Conservation (phyloP, 331 rosid species). For the Quercus phellos region DNA sequence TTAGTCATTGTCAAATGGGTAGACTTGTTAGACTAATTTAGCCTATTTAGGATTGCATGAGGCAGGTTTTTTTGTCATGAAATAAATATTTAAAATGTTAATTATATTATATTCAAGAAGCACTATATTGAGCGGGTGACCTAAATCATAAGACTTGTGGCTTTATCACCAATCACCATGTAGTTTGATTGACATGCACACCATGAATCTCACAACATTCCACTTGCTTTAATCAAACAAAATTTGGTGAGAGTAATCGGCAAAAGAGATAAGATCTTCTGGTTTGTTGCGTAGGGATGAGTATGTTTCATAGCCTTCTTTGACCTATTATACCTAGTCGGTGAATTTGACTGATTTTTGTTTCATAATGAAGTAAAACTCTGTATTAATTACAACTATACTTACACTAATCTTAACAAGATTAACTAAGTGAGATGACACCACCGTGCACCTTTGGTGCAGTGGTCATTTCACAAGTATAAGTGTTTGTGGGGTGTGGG, state of each 20-base stretch:
- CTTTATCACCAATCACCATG: neutral
- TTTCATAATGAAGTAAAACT: neutral
- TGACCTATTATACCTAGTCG: neutral
- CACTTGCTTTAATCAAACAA: conserved; percentile 11
- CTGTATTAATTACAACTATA: neutral
- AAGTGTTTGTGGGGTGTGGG: no score
- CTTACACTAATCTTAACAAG: no score
- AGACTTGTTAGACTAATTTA: conserved; percentile 23
- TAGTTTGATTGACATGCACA: conserved; percentile 23
- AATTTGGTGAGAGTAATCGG: neutral
- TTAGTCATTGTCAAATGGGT: conserved; percentile 47
- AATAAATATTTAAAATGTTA: neutral
- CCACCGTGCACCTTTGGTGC: fast-evolving
- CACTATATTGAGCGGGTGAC: conserved; percentile 50
- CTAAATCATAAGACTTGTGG: conserved; percentile 38
- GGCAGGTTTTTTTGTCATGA: conserved; percentile 21
- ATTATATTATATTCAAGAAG: conserved; percentile 14
- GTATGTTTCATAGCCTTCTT: neutral
- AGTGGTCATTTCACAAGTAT: fast-evolving
- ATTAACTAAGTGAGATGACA: no score
- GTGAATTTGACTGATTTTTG: neutral
- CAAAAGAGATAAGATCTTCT: neutral
- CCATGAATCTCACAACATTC: conserved; percentile 26
- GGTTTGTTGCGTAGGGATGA: neutral
- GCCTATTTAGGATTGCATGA: conserved; percentile 36